A percentile compares a stretch with the other conserved stretches of the same genome.
Conservation (phyloP, 805 yeast species). For the Phaffomyces antillensis region DNA sequence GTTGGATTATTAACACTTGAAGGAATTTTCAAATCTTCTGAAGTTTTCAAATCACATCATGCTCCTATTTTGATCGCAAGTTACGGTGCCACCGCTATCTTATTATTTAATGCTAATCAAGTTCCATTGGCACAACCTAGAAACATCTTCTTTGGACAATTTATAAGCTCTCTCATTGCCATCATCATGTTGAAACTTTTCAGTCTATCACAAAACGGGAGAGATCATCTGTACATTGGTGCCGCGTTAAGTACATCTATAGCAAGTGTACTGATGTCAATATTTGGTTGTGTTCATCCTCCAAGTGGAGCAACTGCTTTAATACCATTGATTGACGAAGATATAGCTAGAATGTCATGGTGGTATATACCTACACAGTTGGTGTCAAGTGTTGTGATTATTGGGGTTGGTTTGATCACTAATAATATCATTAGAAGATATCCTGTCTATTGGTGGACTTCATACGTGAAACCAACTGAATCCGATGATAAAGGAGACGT, state of each 20-base stretch:
- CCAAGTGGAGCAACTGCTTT: constrained; percentile 70
- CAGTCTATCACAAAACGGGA: constrained; percentile 34
- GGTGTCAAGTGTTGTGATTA: constrained; percentile 39
- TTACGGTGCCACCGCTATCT: constrained; percentile 58
- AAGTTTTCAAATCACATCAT: constrained; percentile 31
- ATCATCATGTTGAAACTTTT: constrained; percentile 49
- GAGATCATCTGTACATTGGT: constrained; percentile 44
- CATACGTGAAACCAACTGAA: constrained; percentile 7
- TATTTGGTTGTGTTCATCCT: constrained; percentile 56
- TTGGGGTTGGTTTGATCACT: constrained; percentile 43
- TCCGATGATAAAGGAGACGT: not conserved
- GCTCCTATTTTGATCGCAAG: constrained; percentile 46
- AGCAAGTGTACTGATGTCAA: constrained; percentile 45
- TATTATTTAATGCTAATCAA: constrained; percentile 46
- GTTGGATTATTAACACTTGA: constrained; percentile 39
- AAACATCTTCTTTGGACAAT: constrained; percentile 49
- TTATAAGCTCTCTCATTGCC: constrained; percentile 46
- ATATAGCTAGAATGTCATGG: constrained; percentile 50
- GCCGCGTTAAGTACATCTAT: constrained; percentile 54
- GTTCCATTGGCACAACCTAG: constrained; percentile 64
- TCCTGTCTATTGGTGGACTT: constrained; percentile 56
- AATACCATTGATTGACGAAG: constrained; percentile 43
- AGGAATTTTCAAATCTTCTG: constrained; percentile 34
- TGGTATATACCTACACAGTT: constrained; percentile 54
- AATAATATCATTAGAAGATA: constrained; percentile 48